These are phyloP conservation scores for Phlyctochytrium arcticum DNA, from an alignment of 192 early-diverging fungal genomes.

Conservation along the genomic window DNA sequence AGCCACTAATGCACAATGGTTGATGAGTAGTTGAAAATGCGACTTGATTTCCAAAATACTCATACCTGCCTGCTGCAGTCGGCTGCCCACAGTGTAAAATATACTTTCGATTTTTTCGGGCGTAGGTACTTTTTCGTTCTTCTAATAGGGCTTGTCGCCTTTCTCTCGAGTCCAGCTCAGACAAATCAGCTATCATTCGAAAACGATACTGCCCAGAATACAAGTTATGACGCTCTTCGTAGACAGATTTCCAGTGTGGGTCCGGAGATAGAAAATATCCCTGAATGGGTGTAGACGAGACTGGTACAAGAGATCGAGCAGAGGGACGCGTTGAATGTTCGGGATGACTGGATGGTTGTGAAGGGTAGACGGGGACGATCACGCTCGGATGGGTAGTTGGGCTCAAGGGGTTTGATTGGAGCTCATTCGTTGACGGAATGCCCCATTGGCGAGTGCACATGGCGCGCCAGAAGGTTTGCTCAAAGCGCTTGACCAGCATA, in stretches of 20 bases:
- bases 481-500: neutral
- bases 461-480: constrained; percentile 20
- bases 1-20: constrained; percentile 17
- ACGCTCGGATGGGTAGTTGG: too few relatives aligned
- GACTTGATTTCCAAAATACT: neutral
- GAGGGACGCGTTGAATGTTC: too few relatives aligned
- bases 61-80: constrained; percentile 27
- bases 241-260: constrained; percentile 21
- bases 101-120: constrained; percentile 10
- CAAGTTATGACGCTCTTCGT: constrained; percentile 19
- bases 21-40: constrained; percentile 6
- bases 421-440: too few relatives aligned
- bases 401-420: too few relatives aligned
- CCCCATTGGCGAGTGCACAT: neutral
- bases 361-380: too few relatives aligned
- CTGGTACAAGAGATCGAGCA: too few relatives aligned
- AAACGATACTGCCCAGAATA: constrained; percentile 29
- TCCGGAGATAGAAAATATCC: constrained; percentile 4
- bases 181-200: constrained; percentile 20
- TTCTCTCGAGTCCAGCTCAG: neutral
- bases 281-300: neutral
- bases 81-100: constrained; percentile 35
- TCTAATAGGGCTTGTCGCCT: constrained; percentile 24
- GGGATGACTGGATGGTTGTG: too few relatives aligned
- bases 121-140: constrained; percentile 1